Base-by-base conservation (phyloP, 257 asterid genomes). In the Scutellaria baicalensis region DNA sequence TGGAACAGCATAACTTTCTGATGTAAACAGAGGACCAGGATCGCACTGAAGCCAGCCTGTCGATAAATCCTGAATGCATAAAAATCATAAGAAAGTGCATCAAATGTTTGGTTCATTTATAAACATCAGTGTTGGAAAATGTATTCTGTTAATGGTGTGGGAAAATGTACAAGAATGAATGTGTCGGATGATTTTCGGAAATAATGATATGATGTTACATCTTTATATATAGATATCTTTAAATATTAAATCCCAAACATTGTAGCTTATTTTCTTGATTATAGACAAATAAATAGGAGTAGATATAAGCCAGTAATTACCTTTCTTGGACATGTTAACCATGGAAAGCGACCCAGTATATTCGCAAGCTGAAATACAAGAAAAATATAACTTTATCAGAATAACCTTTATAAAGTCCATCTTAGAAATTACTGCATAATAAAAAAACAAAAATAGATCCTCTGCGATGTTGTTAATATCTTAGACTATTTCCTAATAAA, bases 301-400 rank as follows among this genome's bases (percentile, higher is more conserved):
- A 70, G 11, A 21, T 31, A 49, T 27, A 76, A 74, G 68, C 58
- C 44, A 68, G 56, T 64, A 71, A 57, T 77, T 76, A 91, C 97
- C 97, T 84, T 86, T 72, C 96, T 84, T 10, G 96, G 97, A 77
- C 97, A 91, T n/a, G 96, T 88, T 73, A 85, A 79, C 97, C 97
- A 91, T 71, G 73, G 91, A 68, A 79, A 86, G 57, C 75, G 95
- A 70, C 88, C 95, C 59, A 91, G 67, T 68, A 84, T 35, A 72
- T 89, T 84, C 36, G 97, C 97, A 79, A 91, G 91, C 97, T 91
- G 89, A 69, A 27, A 77, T 47, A 38, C 35, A 63, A 39, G 54
- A 17, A 65, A 72, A 73, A 70, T 43, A 59, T 43, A 59, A 65
- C 45, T n/a, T 52, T 47, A n/a, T 70, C 45, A 74, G 35, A 43